Evolutionary conservation across 2,329 filamentous ascomycete species (phyloP).

Genomic region (Neonectria coccinea): DNA sequence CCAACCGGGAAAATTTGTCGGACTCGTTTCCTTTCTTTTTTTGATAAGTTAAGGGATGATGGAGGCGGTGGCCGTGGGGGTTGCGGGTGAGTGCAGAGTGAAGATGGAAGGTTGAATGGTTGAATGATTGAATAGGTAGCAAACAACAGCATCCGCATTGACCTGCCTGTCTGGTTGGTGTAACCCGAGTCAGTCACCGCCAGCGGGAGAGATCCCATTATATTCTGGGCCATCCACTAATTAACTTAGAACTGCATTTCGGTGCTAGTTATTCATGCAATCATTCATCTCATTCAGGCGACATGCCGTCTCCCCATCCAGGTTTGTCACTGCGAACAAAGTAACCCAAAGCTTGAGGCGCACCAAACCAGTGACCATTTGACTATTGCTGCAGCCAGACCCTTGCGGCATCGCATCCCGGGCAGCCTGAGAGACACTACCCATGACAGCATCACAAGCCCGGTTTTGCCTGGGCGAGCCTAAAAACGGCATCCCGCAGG

Average conservation of each 20-base stretch:
- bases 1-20: conserved; percentile 2
- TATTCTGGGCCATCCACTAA: background rate
- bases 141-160: background rate
- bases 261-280: background rate
- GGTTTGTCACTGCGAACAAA: background rate
- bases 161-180: background rate
- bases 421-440: background rate
- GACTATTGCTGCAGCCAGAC: background rate
- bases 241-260: background rate
- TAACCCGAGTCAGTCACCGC: background rate
- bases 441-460: background rate
- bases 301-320: background rate
- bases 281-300: background rate
- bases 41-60: background rate
- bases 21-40: background rate
- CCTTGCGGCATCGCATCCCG: background rate
- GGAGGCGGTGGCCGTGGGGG: background rate
- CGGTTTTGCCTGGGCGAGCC: background rate
- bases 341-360: background rate
- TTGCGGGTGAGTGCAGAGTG: background rate
- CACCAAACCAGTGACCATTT: background rate
- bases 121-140: background rate
- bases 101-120: background rate
- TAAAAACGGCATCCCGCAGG: conserved; percentile 1
- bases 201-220: background rate